Base-by-base conservation (phyloP, 2,329 filamentous ascomycete genomes). In the Onygenales sp. region DNA sequence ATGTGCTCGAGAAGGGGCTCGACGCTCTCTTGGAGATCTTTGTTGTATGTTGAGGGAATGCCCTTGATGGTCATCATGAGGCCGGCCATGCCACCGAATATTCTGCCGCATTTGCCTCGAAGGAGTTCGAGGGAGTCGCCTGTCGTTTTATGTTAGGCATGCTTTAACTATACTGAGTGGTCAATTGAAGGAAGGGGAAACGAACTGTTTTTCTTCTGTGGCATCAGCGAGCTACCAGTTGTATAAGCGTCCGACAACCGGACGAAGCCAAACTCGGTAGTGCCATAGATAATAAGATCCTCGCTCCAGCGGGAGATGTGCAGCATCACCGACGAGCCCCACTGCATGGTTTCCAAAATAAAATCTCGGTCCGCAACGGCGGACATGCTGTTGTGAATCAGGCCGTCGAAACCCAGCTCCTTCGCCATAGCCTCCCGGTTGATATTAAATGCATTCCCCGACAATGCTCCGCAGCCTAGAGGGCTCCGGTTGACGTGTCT, bases 21-120 rank as follows among this genome's bases (percentile, higher is more conserved):
- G 57, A 88, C 84, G 54, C 82, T 85, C 72, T 95, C 89, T 71
- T 95, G 88, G n/a, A 94, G 72, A 68, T 95, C 88, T 72, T 94
- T 95, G 76, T 94, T 92, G 76, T 94, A 94, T 2, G 86, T 89
- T 43, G 81, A 86, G 2, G 88, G 87, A 32, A 93, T 80, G 53
- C 86, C 86, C 70, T 86, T 85, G 69, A 84, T 70, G 39, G 83
- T 87, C 73, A 84, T 84, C 79, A 88, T 88, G 58, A 93, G 72
- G 39, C 87, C 88, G 4, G 86, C 81, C 82, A 92, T 87, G 59
- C 89, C 85, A 31, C 88, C 89, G 64, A 94, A 92, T 3, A 83
- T 80, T 54, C 86, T 78, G 1, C 87, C 88, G 33, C 79, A 77
- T 74, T 91, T 91, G 51, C 87, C 87, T n/a, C 87, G 80, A 55